Percentiles rank a stretch among this genome's conserved stretches.
phyloP scores from a whole-genome alignment of 257 asterid genomes.

The Jacaranda mimosifolia region DNA sequence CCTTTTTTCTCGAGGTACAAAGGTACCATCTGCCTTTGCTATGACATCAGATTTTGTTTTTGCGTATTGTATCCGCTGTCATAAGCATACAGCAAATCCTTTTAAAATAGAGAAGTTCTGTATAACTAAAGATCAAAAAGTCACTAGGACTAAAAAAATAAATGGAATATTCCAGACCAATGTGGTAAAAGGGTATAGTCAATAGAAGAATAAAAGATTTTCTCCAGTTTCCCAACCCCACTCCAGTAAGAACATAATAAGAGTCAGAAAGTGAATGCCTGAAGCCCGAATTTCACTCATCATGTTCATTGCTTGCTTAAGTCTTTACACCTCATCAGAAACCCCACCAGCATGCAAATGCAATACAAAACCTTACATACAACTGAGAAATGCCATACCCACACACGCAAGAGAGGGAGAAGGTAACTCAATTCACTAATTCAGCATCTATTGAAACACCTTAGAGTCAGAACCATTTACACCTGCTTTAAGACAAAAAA shows the following conservation, averaged over 20 bases:
- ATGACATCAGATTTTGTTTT: slow-evolving; percentile 91
- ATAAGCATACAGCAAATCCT: slow-evolving; percentile 24
- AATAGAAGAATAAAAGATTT: background rate
- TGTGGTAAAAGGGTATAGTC: background rate
- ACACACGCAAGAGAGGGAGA: background rate
- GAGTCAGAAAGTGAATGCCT: background rate
- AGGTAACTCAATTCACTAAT: background rate
- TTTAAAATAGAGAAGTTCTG: background rate
- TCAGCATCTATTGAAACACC: background rate
- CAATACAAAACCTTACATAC: background rate
- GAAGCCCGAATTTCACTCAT: slow-evolving; percentile 7
- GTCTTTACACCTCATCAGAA: background rate
- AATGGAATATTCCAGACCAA: background rate
- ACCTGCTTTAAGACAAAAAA: background rate
- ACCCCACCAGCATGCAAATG: slow-evolving; percentile 5
- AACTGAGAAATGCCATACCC: background rate
- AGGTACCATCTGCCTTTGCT: slow-evolving; percentile 93
- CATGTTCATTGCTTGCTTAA: background rate
- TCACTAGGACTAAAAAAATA: background rate
- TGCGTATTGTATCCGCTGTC: slow-evolving; percentile 91
- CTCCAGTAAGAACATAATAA: background rate
- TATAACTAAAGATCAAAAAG: background rate
- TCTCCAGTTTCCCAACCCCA: background rate
- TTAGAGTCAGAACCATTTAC: background rate
- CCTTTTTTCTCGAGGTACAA: slow-evolving; percentile 89